These are phyloP conservation scores for Acanthamoeba lenticulata DNA, from an alignment of 208 protist genomes.

Conservation along the genomic window DNA sequence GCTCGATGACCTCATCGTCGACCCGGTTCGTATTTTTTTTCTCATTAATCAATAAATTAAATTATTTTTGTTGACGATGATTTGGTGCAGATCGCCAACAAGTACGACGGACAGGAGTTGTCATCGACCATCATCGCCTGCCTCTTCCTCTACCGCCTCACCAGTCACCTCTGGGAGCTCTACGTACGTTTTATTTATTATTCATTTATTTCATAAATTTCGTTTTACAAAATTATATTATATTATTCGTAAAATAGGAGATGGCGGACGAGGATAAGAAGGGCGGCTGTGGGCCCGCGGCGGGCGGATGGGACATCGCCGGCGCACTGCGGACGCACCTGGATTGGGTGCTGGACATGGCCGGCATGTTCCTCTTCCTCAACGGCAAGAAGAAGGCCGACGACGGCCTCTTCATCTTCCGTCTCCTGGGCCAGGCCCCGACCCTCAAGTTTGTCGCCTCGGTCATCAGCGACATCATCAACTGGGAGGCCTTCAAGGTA, in stretches of 20 bases:
- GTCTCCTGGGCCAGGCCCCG: not conserved
- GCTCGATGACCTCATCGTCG: not conserved
- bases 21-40: not conserved
- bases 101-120: not conserved
- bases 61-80: no score
- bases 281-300: no score
- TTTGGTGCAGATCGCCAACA: not conserved
- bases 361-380: slow-evolving; percentile 5
- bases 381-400: not conserved
- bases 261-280: not conserved
- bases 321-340: not conserved
- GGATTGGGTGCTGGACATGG: slow-evolving; percentile 9
- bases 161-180: slow-evolving; percentile 14
- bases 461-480: slow-evolving; percentile 2
- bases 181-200: not conserved
- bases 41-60: not conserved
- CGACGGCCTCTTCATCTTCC: not conserved
- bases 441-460: not conserved
- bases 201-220: no score
- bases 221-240: not conserved
- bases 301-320: not conserved
- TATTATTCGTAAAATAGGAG: not conserved
- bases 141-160: slow-evolving; percentile 21
- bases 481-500: not conserved
- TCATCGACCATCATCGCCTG: not conserved